Conservation (phyloP, 768 basidiomycete genomes). For the Pleurotus giganteus region DNA sequence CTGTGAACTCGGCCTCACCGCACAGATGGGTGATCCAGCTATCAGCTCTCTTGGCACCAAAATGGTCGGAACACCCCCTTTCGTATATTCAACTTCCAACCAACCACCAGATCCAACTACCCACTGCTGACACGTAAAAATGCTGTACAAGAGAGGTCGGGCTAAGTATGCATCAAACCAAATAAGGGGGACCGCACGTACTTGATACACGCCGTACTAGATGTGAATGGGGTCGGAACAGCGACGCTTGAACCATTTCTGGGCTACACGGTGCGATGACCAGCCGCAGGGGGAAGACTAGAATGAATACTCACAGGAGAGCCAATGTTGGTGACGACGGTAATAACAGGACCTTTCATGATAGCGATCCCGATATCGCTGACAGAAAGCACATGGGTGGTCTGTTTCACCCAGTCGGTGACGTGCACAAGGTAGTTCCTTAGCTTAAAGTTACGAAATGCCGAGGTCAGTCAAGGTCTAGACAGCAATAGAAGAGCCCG, state of each 20-base stretch:
- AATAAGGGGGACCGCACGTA: constrained; percentile 26
- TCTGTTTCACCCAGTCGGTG: constrained; percentile 55
- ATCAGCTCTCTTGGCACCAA: constrained; percentile 42
- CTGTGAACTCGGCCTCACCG: constrained; percentile 11
- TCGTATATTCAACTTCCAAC: constrained; percentile 59
- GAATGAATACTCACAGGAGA: constrained; percentile 53
- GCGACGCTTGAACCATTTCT: constrained; percentile 52
- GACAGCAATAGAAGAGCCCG: neutral
- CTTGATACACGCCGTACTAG: constrained; percentile 54
- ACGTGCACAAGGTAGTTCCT: constrained; percentile 60
- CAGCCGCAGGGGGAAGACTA: neutral
- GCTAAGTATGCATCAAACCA: neutral
- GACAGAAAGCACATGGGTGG: constrained; percentile 48
- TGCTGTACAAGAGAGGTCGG: constrained; percentile 29
- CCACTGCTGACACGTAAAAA: constrained; percentile 66
- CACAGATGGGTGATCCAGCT: constrained; percentile 38
- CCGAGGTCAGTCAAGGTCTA: neutral
- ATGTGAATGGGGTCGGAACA: constrained; percentile 53
- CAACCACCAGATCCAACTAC: constrained; percentile 65
- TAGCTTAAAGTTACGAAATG: constrained; percentile 37
- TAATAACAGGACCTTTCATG: constrained; percentile 61
- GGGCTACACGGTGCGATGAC: constrained; percentile 38
- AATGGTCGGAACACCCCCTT: constrained; percentile 60
- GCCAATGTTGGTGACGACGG: constrained; percentile 69
- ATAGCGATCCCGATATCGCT: constrained; percentile 56